A percentile compares a stretch with the other conserved stretches of the same genome.
Evolutionary conservation across 257 asterid species (phyloP).

Genomic region (Scutellaria minor): DNA sequence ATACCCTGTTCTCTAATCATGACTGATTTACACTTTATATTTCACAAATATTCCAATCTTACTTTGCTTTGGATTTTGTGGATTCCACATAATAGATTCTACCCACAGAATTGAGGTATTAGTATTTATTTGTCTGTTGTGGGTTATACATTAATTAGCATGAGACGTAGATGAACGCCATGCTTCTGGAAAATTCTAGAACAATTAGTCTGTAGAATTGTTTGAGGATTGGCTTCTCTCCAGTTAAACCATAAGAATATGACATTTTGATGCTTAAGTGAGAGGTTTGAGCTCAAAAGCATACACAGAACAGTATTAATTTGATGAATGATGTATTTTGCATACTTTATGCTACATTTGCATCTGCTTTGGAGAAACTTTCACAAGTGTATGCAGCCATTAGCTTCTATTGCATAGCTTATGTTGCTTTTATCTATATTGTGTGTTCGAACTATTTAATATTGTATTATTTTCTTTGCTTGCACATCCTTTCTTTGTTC

Average conservation of each 20-base stretch:
- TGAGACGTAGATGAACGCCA: conserved; percentile 3
- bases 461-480: conserved; percentile 19
- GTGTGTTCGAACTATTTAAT: conserved; percentile 12
- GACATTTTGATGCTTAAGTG: not conserved
- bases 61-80: conserved; percentile 7
- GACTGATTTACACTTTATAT: not conserved
- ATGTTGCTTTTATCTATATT: conserved; percentile 9
- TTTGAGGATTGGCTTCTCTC: not conserved
- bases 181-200: conserved; percentile 9
- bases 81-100: not conserved
- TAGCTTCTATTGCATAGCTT: conserved; percentile 9
- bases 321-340: conserved; percentile 8
- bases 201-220: not conserved
- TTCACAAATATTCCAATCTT: not conserved
- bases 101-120: not conserved
- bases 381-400: not conserved
- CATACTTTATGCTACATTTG: conserved; percentile 6
- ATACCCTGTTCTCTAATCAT: conserved; percentile 15
- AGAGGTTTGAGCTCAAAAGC: not conserved
- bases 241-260: not conserved
- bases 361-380: conserved; percentile 20
- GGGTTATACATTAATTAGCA: conserved; percentile 5
- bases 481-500: conserved; percentile 20
- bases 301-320: conserved; percentile 1
- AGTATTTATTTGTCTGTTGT: not conserved